These are phyloP conservation scores for Erysiphe neolycopersici DNA, from an alignment of 2,329 filamentous ascomycete genomes.

Conservation along the genomic window DNA sequence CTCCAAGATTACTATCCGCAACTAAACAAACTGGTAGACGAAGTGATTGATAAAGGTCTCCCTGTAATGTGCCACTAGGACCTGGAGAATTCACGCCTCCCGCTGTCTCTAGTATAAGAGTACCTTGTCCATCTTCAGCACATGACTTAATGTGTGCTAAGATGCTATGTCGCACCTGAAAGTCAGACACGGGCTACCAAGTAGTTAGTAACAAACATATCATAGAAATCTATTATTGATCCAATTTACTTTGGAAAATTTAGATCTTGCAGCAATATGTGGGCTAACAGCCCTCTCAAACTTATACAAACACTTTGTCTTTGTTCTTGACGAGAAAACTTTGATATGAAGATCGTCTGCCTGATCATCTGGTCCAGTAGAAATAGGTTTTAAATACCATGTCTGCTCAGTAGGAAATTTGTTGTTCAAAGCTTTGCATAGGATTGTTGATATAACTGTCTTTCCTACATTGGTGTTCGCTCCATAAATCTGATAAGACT, in stretches of 20 bases:
- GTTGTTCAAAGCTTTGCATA: conserved; percentile 33
- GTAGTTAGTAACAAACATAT: neutral
- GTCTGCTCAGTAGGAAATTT: conserved; percentile 21
- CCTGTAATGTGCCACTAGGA: conserved; percentile 50
- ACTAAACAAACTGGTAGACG: conserved; percentile 49
- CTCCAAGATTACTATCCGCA: conserved; percentile 49
- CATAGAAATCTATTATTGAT: neutral
- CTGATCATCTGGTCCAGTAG: conserved; percentile 42
- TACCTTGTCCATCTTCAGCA: conserved; percentile 20
- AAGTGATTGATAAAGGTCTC: conserved; percentile 49
- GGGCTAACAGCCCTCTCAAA: conserved; percentile 53
- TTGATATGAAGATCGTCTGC: conserved; percentile 39
- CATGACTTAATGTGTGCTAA: conserved; percentile 19
- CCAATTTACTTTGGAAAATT: conserved; percentile 4
- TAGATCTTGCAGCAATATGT: conserved; percentile 34
- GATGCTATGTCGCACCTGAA: conserved; percentile 23
- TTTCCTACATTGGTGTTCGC: conserved; percentile 72
- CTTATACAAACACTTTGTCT: conserved; percentile 38
- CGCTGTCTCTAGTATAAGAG: conserved; percentile 53
- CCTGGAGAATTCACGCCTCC: conserved; percentile 59
- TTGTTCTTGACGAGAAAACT: conserved; percentile 25
- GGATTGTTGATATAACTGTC: conserved; percentile 49
- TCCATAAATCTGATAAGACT: conserved; percentile 51
- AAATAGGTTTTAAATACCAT: conserved; percentile 56
- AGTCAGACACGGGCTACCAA: conserved; percentile 21